A percentile compares a stretch with the other conserved stretches of the same genome.
These are phyloP conservation scores for Phycomyces blakesleeanus DNA, from an alignment of 192 early-diverging fungal species.

Conservation along the genomic window DNA sequence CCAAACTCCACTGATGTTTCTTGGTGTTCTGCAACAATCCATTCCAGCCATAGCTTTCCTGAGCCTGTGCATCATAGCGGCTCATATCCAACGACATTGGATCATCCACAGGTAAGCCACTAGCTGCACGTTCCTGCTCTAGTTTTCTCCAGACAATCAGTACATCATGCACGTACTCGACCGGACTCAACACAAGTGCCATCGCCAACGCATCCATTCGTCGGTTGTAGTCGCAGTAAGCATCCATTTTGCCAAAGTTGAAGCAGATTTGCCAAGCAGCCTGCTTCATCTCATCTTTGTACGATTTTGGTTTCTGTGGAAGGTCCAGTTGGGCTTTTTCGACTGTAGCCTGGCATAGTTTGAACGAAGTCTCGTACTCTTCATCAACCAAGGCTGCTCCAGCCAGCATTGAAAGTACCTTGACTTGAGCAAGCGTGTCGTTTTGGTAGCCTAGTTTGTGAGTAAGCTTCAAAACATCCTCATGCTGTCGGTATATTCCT, in stretches of 20 bases:
- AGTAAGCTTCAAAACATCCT: conserved; percentile 53
- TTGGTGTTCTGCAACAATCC: conserved; percentile 21
- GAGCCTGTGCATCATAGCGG: background rate
- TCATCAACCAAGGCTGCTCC: conserved; percentile 55
- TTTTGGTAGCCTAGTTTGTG: conserved; percentile 45
- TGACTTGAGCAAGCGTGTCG: conserved; percentile 44
- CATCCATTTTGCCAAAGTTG: conserved; percentile 40
- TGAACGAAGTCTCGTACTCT: conserved; percentile 49
- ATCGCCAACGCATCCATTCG: conserved; percentile 49
- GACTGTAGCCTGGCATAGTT: conserved; percentile 59
- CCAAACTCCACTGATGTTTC: conserved; percentile 20
- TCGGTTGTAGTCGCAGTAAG: conserved; percentile 39
- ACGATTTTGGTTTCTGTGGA: background rate
- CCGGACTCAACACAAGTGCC: conserved; percentile 52
- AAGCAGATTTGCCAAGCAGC: conserved; percentile 38
- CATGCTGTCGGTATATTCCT: conserved; percentile 45
- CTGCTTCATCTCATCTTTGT: conserved; percentile 26
- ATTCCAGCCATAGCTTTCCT: conserved; percentile 10
- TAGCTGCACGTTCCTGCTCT: conserved; percentile 22
- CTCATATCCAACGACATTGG: conserved; percentile 7
- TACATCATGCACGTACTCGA: conserved; percentile 38
- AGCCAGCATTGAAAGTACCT: conserved; percentile 59
- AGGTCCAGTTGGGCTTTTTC: conserved; percentile 32
- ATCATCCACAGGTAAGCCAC: background rate
- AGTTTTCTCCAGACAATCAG: conserved; percentile 42